phyloP scores from a whole-genome alignment of 2,329 filamentous ascomycete species.

The Ascochyta fabae region DNA sequence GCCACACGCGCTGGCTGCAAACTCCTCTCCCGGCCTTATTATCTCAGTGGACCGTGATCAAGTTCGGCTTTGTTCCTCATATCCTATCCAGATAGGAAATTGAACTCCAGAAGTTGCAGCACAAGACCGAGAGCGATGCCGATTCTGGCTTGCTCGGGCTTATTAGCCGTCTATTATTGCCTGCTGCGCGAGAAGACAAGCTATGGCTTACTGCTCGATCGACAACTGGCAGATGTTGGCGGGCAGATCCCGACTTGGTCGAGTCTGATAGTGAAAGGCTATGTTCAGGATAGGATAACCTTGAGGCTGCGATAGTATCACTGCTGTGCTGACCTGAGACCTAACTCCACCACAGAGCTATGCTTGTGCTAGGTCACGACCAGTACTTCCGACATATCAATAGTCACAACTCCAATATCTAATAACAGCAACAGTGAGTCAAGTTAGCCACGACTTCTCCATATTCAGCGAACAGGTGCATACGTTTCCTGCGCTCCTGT shows the following conservation, averaged over 20 bases:
- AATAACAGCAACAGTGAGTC: background rate
- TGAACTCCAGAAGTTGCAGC: background rate
- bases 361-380: background rate
- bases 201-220: background rate
- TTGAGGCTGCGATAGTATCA: background rate
- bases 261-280: background rate
- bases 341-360: background rate
- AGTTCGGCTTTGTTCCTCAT: conserved; percentile 1
- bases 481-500: background rate
- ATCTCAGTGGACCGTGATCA: background rate
- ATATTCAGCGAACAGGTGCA: background rate
- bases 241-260: background rate
- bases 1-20: background rate
- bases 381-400: background rate
- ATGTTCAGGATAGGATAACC: background rate
- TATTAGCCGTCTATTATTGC: background rate
- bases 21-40: background rate
- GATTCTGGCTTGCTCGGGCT: background rate
- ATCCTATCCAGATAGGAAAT: background rate
- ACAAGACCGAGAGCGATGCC: background rate
- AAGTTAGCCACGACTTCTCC: background rate
- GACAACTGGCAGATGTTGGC: background rate
- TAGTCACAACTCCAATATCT: background rate
- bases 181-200: background rate
- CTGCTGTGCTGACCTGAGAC: background rate